Base-by-base conservation (phyloP, 768 basidiomycete genomes). In the Suillus subluteus region DNA sequence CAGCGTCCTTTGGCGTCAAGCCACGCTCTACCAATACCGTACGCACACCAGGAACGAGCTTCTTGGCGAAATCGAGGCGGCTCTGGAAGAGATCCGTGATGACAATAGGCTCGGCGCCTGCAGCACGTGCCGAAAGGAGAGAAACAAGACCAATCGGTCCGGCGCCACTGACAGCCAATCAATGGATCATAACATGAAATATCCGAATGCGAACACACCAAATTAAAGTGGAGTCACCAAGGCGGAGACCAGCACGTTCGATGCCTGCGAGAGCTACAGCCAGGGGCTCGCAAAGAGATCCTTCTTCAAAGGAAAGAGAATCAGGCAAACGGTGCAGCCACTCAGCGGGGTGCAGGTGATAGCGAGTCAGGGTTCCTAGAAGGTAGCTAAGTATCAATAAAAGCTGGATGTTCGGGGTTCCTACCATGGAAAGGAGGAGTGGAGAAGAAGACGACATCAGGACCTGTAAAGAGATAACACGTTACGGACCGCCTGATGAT, bases 221-320 rank as follows among this genome's bases (percentile, higher is more conserved):
- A 67, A 90, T 82, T 26, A 90, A 80, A 58, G 84, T 75, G 11
- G 87, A 82, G 71, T 91, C 88, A 7, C 89, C 89, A 37, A 91
- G 87, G 48, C 87, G 83, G 55, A 91, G 83, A 23, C 83, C 84
- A 52, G 88, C 81, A 43, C 89, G 86, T 63, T 90, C 88, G 38
- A 91, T 85, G 32, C 88, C 89, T 1, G 89, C 89, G 8, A 91
- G 77, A 8, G 88, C 89, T 26, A 91, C 89, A 4, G 88, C 84
- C 37, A 91, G 75, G 15, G 89, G 89, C 67, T 90, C 89, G 69
- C 89, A 89, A 38, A 90, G 79, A 0, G 89, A 81, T 15, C 89
- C 89, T 73, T 90, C 89, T 67, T 90, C 89, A 63, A 86, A 90
- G 12, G 87, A 85, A 5, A 90, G 82, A 32, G 82, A 78, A 44